phyloP scores from a whole-genome alignment of 2,329 filamentous ascomycete genomes.

The Corynespora cassiicola region DNA sequence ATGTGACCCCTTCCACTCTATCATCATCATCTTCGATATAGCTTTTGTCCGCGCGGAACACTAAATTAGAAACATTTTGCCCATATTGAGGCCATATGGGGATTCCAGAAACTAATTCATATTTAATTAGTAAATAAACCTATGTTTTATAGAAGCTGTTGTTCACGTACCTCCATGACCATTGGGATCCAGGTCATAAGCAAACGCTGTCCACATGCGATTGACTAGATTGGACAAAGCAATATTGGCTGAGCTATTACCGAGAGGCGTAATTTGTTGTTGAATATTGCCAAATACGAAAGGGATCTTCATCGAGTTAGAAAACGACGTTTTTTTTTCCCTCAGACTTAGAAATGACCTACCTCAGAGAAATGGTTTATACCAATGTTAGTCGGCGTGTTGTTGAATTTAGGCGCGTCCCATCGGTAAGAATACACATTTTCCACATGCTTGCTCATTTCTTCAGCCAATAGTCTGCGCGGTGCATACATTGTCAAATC shows the following conservation, averaged over 20 bases:
- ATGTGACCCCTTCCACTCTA: slow-evolving; percentile 24
- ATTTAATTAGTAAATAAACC: no score
- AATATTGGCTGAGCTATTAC: slow-evolving; percentile 27
- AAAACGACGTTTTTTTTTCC: neutral
- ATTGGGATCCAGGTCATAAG: slow-evolving; percentile 36
- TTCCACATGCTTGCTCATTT: slow-evolving; percentile 26
- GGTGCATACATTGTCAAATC: slow-evolving; percentile 39
- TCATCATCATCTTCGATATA: slow-evolving; percentile 33
- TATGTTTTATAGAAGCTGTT: no score
- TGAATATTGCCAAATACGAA: slow-evolving; percentile 37
- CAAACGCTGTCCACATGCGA: slow-evolving; percentile 40
- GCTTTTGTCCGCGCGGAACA: slow-evolving; percentile 32
- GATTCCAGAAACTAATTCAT: slow-evolving; percentile 16
- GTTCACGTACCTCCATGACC: slow-evolving; percentile 26
- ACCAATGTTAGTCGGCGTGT: slow-evolving; percentile 30
- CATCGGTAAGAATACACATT: slow-evolving; percentile 36
- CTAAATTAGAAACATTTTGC: slow-evolving; percentile 28
- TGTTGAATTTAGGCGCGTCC: slow-evolving; percentile 40
- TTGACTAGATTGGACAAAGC: slow-evolving; percentile 30
- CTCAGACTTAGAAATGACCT: neutral
- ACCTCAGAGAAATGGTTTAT: slow-evolving; percentile 39
- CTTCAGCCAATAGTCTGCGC: slow-evolving; percentile 26
- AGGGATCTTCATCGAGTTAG: slow-evolving; percentile 26
- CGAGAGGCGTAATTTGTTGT: slow-evolving; percentile 33
- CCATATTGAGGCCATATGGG: slow-evolving; percentile 27